Evolutionary conservation across 176 grass and related monocot genomes (phyloP), one percentile per base, ranked within the genome.

Genomic region (Avena atlantica): DNA sequence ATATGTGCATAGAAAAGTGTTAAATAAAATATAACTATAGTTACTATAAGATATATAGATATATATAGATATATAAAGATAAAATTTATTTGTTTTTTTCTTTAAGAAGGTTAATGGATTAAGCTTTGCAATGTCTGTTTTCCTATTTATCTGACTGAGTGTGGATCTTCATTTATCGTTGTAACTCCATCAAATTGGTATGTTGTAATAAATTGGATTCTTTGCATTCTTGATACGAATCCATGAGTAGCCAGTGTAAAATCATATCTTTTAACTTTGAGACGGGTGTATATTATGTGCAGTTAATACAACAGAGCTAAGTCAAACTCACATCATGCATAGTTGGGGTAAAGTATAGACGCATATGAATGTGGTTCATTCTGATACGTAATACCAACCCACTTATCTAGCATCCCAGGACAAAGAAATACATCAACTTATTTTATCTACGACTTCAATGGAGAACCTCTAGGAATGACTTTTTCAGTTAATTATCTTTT

Each of bases 1-100:
- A 80, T 48, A 31, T 52, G 12, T 45, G 40, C 13, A 78, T 45
- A 47, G 31, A 2, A 75, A 67, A 70, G 12, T 13, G 1, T 84
- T 44, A 78, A 80, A 60, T 42, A 63, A 77, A 76, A 71, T 40
- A 47, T 23, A 74, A 8, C 78, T 15, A 37, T 23, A 67, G n/a
- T 60, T 76, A 62, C 23, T n/a, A n/a, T n/a, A n/a, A n/a, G n/a
- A n/a, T n/a, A n/a, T n/a, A 57, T 6, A 45, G 8, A 45, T 9
- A 29, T 29, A 29, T 29, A 29, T 9, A 37, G 36, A 37, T 3
- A 37, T 6, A 45, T 6, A 45, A 1, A 45, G 44, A 45, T 45
- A 45, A 45, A 45, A 45, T 45, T 9, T 45, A 45, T 45, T 8
- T 45, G 5, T 9, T 45, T 45, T 45, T 45, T 45, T 45, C 44